Evolutionary conservation across 768 basidiomycete species (phyloP).

Genomic region (Mycena crocata): DNA sequence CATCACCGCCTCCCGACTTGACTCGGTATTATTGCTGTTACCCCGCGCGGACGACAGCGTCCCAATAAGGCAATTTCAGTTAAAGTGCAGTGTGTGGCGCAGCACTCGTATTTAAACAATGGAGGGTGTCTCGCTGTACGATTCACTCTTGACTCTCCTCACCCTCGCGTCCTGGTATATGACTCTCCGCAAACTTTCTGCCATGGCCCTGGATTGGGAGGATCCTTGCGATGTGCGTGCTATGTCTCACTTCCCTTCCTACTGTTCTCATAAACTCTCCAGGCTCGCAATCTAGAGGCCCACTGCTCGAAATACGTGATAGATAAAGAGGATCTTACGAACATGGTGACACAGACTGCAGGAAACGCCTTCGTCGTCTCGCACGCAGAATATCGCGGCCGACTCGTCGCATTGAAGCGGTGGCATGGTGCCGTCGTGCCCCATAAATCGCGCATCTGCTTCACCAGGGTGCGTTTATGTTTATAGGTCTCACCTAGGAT

Average conservation of each 20-base stretch:
- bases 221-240: constrained; percentile 17
- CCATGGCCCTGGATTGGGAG: constrained; percentile 8
- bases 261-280: not conserved
- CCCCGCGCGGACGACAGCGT: not conserved
- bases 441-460: constrained; percentile 5
- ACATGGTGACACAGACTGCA: not conserved
- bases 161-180: constrained; percentile 24
- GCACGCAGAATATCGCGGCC: constrained; percentile 12
- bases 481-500: no score
- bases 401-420: constrained; percentile 21
- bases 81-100: not conserved
- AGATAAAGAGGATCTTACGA: not conserved
- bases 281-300: constrained; percentile 28
- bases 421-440: constrained; percentile 29
- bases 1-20: not conserved
- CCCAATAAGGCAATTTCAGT: constrained; percentile 13
- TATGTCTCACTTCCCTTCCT: not conserved
- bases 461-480: constrained; percentile 15
- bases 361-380: constrained; percentile 26
- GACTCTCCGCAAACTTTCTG: constrained; percentile 7
- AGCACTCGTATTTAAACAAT: constrained; percentile 21
- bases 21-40: constrained; percentile 6
- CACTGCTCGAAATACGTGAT: constrained; percentile 29
- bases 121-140: constrained; percentile 10
- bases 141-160: constrained; percentile 15